Base-by-base conservation (phyloP, 2,329 filamentous ascomycete genomes). In the Verticillium dahliae region DNA sequence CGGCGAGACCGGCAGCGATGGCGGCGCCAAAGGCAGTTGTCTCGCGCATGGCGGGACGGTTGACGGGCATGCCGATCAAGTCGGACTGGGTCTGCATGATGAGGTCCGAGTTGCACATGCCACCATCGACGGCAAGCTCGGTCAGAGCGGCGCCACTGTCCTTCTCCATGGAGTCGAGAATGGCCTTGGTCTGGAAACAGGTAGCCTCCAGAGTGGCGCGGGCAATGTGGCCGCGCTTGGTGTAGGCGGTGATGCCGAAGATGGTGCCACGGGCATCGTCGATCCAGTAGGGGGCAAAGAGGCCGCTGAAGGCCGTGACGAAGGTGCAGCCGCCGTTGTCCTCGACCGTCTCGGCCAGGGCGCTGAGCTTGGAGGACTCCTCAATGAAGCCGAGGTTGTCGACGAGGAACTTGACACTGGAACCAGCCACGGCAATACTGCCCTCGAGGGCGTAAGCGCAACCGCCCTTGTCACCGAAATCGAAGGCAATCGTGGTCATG, bases 211-310 rank as follows among this genome's bases (percentile, higher is more conserved):
- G 82, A 0, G 90, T 93, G 33, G 90, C 90, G 58, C 90, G 85
- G 34, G 90, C 90, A 68, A 93, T 89, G 73, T 93, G 90, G 6
- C 90, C 90, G 39, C 84, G 84, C 72, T 91, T 81, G 0, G 90
- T 93, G 75, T 90, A 89, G 64, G 90, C 86, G 0, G 90, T 91
- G 69, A 92, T 90, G 55, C 89, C 89, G 68, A 91, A 90, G 67
- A 91, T 90, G 52, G 90, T 93, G 62, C 90, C 90, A 69, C 90
- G 84, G 1, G 90, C 90, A 75, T 92, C 89, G 72, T 93, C 90
- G 65, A 92, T 90, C 90, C 90, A 93, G 76, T 93, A 93, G 0
- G 90, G 90, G 0, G 90, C 90, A 71, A 92, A 93, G 3, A 93
- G 81, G 58, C 90, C 90, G 72, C 87, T 90, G 72, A 93, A 93